phyloP scores from a whole-genome alignment of 345 rosid genomes.

The Citrus australasica region DNA sequence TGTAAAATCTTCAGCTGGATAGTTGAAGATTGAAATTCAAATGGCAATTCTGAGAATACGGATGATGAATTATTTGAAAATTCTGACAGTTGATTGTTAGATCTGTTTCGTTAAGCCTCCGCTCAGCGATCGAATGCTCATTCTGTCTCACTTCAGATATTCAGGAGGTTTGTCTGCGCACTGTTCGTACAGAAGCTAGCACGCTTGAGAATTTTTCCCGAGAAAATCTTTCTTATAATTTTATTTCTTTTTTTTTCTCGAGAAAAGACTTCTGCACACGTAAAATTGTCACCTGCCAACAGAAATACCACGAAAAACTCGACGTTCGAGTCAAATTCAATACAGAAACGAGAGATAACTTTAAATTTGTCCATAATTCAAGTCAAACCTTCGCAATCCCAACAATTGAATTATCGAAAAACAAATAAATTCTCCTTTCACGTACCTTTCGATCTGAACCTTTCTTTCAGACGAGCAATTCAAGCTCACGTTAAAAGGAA shows the following conservation, averaged over 20 bases:
- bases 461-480: background rate
- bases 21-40: background rate
- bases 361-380: constrained; percentile 33
- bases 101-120: constrained; percentile 32
- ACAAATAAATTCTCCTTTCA: background rate
- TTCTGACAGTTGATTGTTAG: constrained; percentile 21
- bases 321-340: constrained; percentile 14
- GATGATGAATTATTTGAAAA: background rate
- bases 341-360: background rate
- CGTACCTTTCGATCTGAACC: constrained; percentile 42
- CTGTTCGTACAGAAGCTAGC: background rate
- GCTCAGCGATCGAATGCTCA: constrained; percentile 36
- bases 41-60: constrained; percentile 5
- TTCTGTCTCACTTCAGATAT: constrained; percentile 5
- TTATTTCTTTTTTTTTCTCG: background rate
- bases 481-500: constrained; percentile 5
- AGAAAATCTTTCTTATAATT: background rate
- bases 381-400: constrained; percentile 11
- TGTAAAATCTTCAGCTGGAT: constrained; percentile 13
- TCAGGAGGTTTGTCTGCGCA: background rate
- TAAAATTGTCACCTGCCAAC: constrained; percentile 21
- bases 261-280: background rate
- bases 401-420: background rate
- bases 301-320: background rate
- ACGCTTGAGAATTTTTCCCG: background rate